A percentile compares a stretch with the other conserved stretches of the same genome.
These are phyloP conservation scores for Pisolithus sp. DNA, from an alignment of 768 basidiomycete species.

Conservation along the genomic window DNA sequence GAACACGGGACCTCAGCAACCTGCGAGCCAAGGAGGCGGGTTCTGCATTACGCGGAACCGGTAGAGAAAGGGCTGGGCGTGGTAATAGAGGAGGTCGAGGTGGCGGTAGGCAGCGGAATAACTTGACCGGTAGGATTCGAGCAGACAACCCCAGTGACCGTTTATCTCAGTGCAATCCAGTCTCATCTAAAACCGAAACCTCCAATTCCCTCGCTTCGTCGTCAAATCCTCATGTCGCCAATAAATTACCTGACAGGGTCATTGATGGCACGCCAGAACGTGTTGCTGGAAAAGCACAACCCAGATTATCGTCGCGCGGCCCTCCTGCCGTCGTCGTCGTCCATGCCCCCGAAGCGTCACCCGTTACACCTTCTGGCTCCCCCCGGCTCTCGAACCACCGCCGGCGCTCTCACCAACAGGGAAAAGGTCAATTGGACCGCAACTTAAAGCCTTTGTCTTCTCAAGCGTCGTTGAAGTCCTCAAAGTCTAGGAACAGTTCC, in stretches of 20 bases:
- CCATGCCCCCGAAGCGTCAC: slow-evolving; percentile 14
- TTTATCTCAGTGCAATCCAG: slow-evolving; percentile 15
- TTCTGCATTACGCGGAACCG: slow-evolving; percentile 41
- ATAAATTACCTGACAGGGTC: slow-evolving; percentile 8
- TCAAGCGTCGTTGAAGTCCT: slow-evolving; percentile 25
- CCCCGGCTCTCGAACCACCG: slow-evolving; percentile 43
- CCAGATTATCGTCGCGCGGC: slow-evolving; percentile 17
- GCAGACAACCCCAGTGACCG: slow-evolving; percentile 14
- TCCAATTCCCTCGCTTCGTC: slow-evolving; percentile 12
- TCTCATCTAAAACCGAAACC: slow-evolving; percentile 8
- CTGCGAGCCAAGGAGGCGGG: slow-evolving; percentile 38
- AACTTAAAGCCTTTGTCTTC: slow-evolving; percentile 12
- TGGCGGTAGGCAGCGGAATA: slow-evolving; percentile 23
- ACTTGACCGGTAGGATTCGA: slow-evolving; percentile 9
- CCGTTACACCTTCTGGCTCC: slow-evolving; percentile 26
- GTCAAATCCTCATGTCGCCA: slow-evolving; percentile 9
- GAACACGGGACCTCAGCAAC: slow-evolving; percentile 37
- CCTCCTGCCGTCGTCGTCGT: slow-evolving; percentile 17
- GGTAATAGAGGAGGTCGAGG: slow-evolving; percentile 24
- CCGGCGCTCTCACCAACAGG: slow-evolving; percentile 40
- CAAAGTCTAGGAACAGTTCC: slow-evolving; percentile 26
- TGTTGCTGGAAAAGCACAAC: slow-evolving; percentile 14
- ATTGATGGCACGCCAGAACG: slow-evolving; percentile 17
- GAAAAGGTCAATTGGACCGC: slow-evolving; percentile 17
- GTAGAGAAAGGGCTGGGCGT: slow-evolving; percentile 33